Base-by-base conservation (phyloP, 257 asterid species). In the Osmanthus fragrans region DNA sequence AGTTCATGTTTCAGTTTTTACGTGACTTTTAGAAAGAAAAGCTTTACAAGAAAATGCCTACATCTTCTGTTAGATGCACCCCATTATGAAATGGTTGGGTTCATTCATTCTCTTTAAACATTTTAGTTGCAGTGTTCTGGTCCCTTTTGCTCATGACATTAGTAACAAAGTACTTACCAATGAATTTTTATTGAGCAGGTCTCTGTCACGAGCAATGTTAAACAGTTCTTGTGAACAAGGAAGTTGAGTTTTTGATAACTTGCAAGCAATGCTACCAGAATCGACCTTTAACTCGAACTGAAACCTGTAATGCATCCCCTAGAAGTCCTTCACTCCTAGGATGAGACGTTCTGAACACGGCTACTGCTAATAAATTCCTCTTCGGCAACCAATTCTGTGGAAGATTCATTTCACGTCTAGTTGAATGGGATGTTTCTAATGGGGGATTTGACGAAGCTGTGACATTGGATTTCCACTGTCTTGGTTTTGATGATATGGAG, bases 201-300 rank as follows among this genome's bases (percentile, higher is more conserved):
- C 82, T 87, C 76, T 94, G 92, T 85, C 98, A 94, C 34, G 84
- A 83, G 77, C 79, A 71, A 27, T 94, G 89, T 82, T 89, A 89
- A 74, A 68, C 87, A 64, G 83, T 72, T 71, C 69, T 76, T 30
- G 56, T 40, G 79, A 82, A 84, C 11, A 86, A 82, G 71, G 91
- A 81, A 72, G 84, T 73, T 67, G 85, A 80, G 81, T 65, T 75
- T 76, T 18, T 78, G 74, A 84, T 78, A 82, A 82, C 84, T 71
- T 92, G 97, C 92, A 90, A 89, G 86, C 84, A 75, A 64, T 94
- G 97, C 82, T 77, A 76, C 75, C 81, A 73, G 58, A 80, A 69
- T 80, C 83, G 65, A 80, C 69, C 66, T 19, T 74, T 81, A 51
- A 54, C 74, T 73, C 88, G 66, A 82, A 77, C 37, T 69, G 82